Evolutionary conservation across 345 rosid genomes (phyloP).

Genomic region (Acer campestre): DNA sequence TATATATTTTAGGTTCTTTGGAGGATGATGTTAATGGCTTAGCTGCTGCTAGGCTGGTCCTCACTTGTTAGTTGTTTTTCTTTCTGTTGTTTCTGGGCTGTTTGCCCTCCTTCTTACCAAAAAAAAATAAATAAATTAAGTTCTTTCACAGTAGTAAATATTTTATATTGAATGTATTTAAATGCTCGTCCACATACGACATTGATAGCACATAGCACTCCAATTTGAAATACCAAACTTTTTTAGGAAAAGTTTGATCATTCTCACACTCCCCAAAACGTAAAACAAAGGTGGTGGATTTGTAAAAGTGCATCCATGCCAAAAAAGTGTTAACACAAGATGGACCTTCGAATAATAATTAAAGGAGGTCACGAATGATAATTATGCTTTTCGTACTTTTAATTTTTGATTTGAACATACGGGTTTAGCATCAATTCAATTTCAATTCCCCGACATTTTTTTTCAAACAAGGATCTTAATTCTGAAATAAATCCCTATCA

Average conservation of each 20-base stretch:
- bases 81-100: no score
- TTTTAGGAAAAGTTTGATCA: not conserved
- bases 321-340: slow-evolving; percentile 16
- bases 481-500: no score
- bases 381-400: slow-evolving; percentile 11
- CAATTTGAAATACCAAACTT: not conserved
- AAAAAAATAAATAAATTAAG: no score
- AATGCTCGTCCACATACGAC: not conserved
- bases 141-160: no score
- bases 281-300: not conserved
- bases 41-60: no score
- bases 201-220: not conserved
- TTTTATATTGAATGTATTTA: no score
- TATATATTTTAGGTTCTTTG: no score
- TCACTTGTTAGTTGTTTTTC: no score
- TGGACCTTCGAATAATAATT: slow-evolving; percentile 18
- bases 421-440: not conserved
- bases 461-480: no score
- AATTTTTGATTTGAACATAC: not conserved
- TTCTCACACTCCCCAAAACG: not conserved
- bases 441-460: no score
- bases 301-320: slow-evolving; percentile 2
- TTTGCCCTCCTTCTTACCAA: no score
- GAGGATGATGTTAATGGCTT: no score
- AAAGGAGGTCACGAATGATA: slow-evolving; percentile 2